Conservation (phyloP, 2,329 filamentous ascomycete species). For the Xylaria sp. region DNA sequence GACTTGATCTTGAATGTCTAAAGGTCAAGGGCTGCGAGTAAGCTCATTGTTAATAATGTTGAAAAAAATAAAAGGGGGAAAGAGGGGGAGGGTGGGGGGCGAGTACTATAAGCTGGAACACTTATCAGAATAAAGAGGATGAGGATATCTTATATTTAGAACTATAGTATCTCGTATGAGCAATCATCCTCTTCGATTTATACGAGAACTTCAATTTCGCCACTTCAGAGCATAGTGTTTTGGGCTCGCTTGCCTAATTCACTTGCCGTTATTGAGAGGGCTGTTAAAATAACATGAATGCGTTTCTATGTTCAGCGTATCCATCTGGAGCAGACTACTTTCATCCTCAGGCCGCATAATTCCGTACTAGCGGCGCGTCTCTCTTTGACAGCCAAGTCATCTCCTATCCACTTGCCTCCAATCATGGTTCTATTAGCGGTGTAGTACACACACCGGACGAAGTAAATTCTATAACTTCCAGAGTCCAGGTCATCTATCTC, state of each 20-base stretch:
- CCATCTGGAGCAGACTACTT: conserved; percentile 18
- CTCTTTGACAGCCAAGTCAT: conserved; percentile 29
- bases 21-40: background rate
- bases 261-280: conserved; percentile 15
- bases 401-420: conserved; percentile 32
- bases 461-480: conserved; percentile 35
- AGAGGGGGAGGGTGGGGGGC: too few species aligned
- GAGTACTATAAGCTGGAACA: too few species aligned
- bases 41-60: background rate
- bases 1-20: too few species aligned
- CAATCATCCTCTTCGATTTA: conserved; percentile 21
- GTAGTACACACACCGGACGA: conserved; percentile 45
- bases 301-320: conserved; percentile 30
- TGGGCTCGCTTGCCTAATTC: conserved; percentile 6
- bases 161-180: conserved; percentile 16
- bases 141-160: conserved; percentile 13
- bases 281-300: conserved; percentile 36
- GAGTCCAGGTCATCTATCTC: conserved; percentile 14
- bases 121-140: background rate
- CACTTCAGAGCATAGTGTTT: background rate
- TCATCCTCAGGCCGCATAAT: conserved; percentile 16
- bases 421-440: conserved; percentile 33
- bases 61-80: too few species aligned
- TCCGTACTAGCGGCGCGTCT: conserved; percentile 15
- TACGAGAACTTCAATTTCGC: conserved; percentile 20